Conservation (phyloP, 2,329 filamentous ascomycete species). For the Colletotrichum paranaense region DNA sequence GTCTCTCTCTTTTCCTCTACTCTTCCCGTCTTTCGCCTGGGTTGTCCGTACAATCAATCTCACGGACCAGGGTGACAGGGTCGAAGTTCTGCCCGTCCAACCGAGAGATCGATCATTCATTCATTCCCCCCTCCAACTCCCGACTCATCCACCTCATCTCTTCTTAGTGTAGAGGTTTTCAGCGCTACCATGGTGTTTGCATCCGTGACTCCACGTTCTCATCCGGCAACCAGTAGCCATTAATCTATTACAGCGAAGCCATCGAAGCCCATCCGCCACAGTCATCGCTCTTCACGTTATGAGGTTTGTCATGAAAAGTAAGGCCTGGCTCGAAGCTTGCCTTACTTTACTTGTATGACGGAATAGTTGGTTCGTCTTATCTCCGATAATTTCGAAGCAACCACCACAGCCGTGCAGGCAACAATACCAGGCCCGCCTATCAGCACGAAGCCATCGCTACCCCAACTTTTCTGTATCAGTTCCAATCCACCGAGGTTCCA, state of each 20-base stretch:
- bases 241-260: background rate
- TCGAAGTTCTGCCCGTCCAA: conserved; percentile 2
- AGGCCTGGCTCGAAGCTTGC: no score
- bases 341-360: conserved; percentile 4
- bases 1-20: conserved; percentile 1
- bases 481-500: background rate
- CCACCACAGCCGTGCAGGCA: conserved; percentile 1
- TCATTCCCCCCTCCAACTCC: conserved; percentile 3
- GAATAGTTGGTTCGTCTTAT: background rate
- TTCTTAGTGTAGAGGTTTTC: background rate
- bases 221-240: background rate
- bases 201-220: conserved; percentile 25
- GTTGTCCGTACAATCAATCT: conserved; percentile 34
- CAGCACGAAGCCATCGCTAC: conserved; percentile 26
- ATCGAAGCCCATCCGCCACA: conserved; percentile 9
- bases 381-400: background rate
- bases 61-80: conserved; percentile 7
- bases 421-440: background rate
- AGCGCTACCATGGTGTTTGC: conserved; percentile 4
- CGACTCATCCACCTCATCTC: conserved; percentile 6
- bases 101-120: background rate
- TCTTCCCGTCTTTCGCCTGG: conserved; percentile 26
- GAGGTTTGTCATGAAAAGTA: background rate
- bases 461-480: conserved; percentile 17
- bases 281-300: background rate